Percentiles rank a stretch among this genome's conserved stretches.
Conservation (phyloP, 75 land plant species). For the Cunninghamia lanceolata region DNA sequence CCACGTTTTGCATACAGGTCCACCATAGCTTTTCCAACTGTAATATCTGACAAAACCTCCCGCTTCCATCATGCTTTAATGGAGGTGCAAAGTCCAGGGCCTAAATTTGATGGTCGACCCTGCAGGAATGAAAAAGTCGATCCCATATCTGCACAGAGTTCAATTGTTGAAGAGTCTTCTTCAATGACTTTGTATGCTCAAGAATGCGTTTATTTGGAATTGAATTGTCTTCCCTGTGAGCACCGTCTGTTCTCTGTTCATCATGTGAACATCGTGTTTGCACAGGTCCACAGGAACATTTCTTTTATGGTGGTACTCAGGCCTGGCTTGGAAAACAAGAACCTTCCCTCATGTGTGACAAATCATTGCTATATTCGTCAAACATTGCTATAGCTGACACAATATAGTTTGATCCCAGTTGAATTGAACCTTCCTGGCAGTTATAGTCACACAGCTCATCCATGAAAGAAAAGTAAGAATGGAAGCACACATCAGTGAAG, state of each 20-base stretch:
- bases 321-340: slow-evolving; percentile 93
- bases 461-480: no score
- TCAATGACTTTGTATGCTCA: slow-evolving; percentile 54
- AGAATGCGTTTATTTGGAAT: slow-evolving; percentile 22
- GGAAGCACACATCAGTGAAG: no score
- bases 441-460: no score
- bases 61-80: no score
- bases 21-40: no score
- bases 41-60: no score
- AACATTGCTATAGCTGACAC: slow-evolving; percentile 65
- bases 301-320: slow-evolving; percentile 50
- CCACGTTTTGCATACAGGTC: no score
- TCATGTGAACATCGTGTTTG: not conserved
- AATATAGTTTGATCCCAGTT: slow-evolving; percentile 66
- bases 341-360: slow-evolving; percentile 76
- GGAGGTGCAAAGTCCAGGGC: no score
- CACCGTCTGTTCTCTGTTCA: slow-evolving; percentile 4
- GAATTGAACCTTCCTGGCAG: slow-evolving; percentile 72
- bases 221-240: slow-evolving; percentile 7
- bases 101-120: no score
- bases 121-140: slow-evolving; percentile 68
- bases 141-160: slow-evolving; percentile 85
- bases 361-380: slow-evolving; percentile 85
- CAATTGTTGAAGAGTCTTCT: slow-evolving; percentile 53
- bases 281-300: slow-evolving; percentile 2